Percentiles rank a stretch among this genome's conserved stretches.
Evolutionary conservation across 495 filamentous ascomycete species (phyloP).

Genomic region (Halenospora varia): DNA sequence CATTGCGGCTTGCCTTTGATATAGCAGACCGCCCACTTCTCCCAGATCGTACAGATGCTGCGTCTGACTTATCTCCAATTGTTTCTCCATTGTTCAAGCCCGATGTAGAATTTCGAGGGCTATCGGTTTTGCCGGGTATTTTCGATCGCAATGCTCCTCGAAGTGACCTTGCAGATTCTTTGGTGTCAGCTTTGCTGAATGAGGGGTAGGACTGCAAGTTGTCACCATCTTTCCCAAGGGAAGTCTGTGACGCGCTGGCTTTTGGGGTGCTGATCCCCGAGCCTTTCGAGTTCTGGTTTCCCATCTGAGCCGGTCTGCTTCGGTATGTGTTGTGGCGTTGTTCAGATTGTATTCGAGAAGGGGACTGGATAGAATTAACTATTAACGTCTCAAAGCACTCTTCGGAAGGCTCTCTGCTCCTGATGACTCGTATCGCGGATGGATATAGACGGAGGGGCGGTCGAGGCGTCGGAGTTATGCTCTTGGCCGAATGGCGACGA

Average conservation of each 20-base stretch:
- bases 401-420: not conserved
- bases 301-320: slow-evolving; percentile 51
- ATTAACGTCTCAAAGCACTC: not conserved
- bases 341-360: not conserved
- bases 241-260: slow-evolving; percentile 30
- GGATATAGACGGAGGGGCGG: slow-evolving; percentile 1
- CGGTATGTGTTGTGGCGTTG: not conserved
- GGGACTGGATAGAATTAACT: not conserved
- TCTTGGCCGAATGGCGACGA: not conserved
- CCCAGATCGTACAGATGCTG: slow-evolving; percentile 65
- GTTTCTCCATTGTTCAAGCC: slow-evolving; percentile 56
- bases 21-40: slow-evolving; percentile 48
- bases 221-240: slow-evolving; percentile 16
- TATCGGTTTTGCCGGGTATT: slow-evolving; percentile 66
- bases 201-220: slow-evolving; percentile 77
- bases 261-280: slow-evolving; percentile 26
- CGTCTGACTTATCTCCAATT: slow-evolving; percentile 63
- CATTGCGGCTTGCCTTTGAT: slow-evolving; percentile 27
- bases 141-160: slow-evolving; percentile 60
- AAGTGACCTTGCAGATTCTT: slow-evolving; percentile 87
- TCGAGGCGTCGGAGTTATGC: slow-evolving; percentile 5
- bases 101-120: slow-evolving; percentile 70
- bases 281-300: slow-evolving; percentile 83
- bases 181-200: slow-evolving; percentile 90
- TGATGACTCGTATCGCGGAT: not conserved